Evolutionary conservation across 257 asterid species (phyloP), one percentile per base, ranked within the genome.

Genomic region (Salvia miltiorrhiza): DNA sequence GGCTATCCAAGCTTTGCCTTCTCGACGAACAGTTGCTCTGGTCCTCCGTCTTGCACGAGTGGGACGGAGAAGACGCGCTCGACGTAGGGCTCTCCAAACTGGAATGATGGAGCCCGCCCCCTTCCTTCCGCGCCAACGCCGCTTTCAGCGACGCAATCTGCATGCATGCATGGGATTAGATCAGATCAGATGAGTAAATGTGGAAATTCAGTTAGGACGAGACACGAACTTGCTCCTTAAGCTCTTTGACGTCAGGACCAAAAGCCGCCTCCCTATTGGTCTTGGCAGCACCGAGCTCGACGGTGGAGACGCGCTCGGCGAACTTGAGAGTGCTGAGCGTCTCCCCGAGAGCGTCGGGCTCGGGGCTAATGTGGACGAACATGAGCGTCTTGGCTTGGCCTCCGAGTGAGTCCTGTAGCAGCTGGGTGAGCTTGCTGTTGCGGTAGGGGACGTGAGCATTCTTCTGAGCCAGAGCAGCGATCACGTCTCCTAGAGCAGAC

Each of bases 71-170:
- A 52, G 87, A 83, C 16, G 49, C 83, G 4, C 65, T 60, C 19
- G 92, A 81, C 66, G n/a, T 81, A n/a, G 89, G 88, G 80, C 85
- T 88, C 72, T 71, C 78, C 10, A 78, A 68, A 70, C 53, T 49
- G 5, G 86, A 78, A 33, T 66, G 61, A 7, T 64, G 82, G 40
- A 52, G n/a, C 40, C 78, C 81, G 39, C 53, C 71, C 49, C 74
- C 92, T 10, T 90, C 96, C 73, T 85, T 89, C 59, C 69, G 79
- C 44, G 87, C 84, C 75, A 92, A 73, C 39, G 95, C 95, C 9
- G 93, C 95, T 86, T 86, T 92, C 23, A 92, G 88, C 33, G 59
- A 69, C 63, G 91, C 85, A 37, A 90, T 78, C 98, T 90, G 88
- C 72, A 65, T n/a, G n/a, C n/a, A n/a, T n/a, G n/a, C n/a, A n/a